These are phyloP conservation scores for Salix udensis DNA, from an alignment of 345 rosid species.

Conservation along the genomic window DNA sequence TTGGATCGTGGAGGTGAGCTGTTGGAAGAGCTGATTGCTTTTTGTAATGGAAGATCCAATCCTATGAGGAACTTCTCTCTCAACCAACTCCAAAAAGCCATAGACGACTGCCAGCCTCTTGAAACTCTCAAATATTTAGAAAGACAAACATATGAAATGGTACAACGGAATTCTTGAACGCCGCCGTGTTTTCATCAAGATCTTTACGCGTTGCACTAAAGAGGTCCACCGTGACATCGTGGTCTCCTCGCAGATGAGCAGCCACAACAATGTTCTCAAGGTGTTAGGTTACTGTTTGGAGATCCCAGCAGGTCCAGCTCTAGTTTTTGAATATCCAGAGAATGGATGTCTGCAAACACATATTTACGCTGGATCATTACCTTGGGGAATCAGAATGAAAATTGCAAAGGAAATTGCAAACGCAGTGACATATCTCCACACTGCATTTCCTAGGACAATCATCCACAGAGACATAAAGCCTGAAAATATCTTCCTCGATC, in stretches of 20 bases:
- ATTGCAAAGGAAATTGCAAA: constrained; percentile 13
- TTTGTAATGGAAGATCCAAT: constrained; percentile 9
- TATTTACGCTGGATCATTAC: not conserved
- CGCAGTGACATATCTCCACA: constrained; percentile 16
- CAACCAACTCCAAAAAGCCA: constrained; percentile 10
- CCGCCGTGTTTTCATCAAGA: constrained; percentile 1
- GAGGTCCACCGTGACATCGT: not conserved
- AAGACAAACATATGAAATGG: not conserved
- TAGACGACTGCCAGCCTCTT: not conserved
- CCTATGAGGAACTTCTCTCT: constrained; percentile 15
- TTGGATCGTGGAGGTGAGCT: not conserved
- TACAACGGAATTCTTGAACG: constrained; percentile 1
- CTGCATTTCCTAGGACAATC: constrained; percentile 5
- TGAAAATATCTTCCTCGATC: not conserved
- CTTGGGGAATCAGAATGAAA: constrained; percentile 12
- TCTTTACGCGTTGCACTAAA: too few relatives aligned
- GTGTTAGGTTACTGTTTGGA: constrained; percentile 4
- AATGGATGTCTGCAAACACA: not conserved
- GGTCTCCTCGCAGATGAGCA: not conserved
- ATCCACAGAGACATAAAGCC: not conserved
- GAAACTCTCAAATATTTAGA: not conserved
- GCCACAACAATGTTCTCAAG: not conserved
- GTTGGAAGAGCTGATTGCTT: not conserved
- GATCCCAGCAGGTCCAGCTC: not conserved
- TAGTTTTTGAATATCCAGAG: constrained; percentile 4